Base-by-base conservation (phyloP, 192 early-diverging fungal genomes). In the Backusella australiensis region DNA sequence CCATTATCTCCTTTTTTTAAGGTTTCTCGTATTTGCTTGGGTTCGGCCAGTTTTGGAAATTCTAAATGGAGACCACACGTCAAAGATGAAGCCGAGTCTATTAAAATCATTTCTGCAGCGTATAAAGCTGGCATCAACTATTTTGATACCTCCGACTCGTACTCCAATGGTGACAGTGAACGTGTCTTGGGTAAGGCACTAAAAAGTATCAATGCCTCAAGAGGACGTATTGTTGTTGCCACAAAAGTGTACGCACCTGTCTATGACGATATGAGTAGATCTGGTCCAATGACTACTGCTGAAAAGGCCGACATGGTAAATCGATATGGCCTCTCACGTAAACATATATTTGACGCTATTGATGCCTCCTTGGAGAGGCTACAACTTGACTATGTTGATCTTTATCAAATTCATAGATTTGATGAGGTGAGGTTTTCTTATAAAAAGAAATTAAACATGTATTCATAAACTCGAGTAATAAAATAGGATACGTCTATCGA, bases 291-390 rank as follows among this genome's bases (percentile, higher is more conserved):
- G 12, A 44, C 44, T 9, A 12, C 53, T n/a, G 34, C 56, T 14
- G 32, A 69, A n/a, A 41, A 73, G 38, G 29, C 41, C 14, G 38
- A 63, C 17, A 38, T 75, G 21, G 77, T 79, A 3, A 96, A 96
- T 84, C 90, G 90, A 46, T 84, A 84, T 44, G 94, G 94, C 7
- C 81, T 96, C 23, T 94, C 92, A 1, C 87, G 94, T 52, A 96
- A 96, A 74, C 93, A 96, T 79, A 91, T 96, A 26, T 84, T 95
- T 72, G 93, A 96, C 68, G 93, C 92, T 15, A 82, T 91, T 17
- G 86, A 92, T 26, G 93, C 91, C 1, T 91, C 86, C 15, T 82
- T 94, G 35, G 85, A 88, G 56, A 85, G 94, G 6, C 73, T 94
- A 46, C 80, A 87, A 21, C 74, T 94, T 34, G 91, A 92, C 11